phyloP scores from a whole-genome alignment of 306 rosid genomes.

The Cyclanthera cordifolia region DNA sequence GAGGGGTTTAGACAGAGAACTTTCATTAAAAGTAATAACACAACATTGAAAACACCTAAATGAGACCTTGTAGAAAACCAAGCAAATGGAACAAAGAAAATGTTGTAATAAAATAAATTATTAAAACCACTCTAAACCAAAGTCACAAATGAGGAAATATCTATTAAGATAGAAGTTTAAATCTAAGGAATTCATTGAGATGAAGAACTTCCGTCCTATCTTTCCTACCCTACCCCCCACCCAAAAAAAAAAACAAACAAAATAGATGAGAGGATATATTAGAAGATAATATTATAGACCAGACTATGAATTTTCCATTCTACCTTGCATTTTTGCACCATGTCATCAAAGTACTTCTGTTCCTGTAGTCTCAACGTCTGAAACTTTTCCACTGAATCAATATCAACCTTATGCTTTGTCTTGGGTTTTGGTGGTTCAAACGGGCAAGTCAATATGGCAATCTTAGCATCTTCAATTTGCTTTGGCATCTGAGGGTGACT shows the following conservation, averaged over 20 bases:
- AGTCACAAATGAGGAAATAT: not conserved
- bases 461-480: slow-evolving; percentile 76
- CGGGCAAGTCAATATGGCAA: slow-evolving; percentile 93
- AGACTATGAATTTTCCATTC: not conserved
- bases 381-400: slow-evolving; percentile 92
- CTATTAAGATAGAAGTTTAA: not conserved
- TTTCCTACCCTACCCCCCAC: too few species aligned
- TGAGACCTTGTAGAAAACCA: too few species aligned
- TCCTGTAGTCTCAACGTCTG: slow-evolving; percentile 77
- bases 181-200: not conserved
- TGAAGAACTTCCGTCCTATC: not conserved
- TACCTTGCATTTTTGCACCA: slow-evolving; percentile 96
- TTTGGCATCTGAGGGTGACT: slow-evolving; percentile 99
- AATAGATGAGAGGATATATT: too few species aligned
- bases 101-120: not conserved
- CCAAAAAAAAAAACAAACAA: too few species aligned
- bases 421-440: slow-evolving; percentile 99
- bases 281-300: too few species aligned
- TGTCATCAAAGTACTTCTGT: slow-evolving; percentile 84
- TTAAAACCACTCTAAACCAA: not conserved
- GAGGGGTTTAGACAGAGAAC: too few species aligned
- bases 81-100: not conserved
- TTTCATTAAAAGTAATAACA: too few species aligned
- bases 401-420: slow-evolving; percentile 98
- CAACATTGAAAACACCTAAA: too few species aligned